Conservation (phyloP, 1,139 yeast genomes). For the Debaryomyces subglobosus region DNA sequence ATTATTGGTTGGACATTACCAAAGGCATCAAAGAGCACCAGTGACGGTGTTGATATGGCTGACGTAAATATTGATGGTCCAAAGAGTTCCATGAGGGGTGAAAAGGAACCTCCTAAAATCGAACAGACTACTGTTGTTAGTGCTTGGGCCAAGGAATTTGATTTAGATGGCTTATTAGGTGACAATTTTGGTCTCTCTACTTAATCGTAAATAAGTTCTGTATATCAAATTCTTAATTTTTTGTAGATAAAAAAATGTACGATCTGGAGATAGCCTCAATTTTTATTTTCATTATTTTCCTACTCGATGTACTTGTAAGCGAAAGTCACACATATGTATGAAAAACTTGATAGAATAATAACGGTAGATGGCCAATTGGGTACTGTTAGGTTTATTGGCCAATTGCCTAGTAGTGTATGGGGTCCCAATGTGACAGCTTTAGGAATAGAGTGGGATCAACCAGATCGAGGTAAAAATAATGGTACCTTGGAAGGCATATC, state of each 20-base stretch:
- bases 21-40: constrained; percentile 56
- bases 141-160: constrained; percentile 95
- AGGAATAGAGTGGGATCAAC: constrained; percentile 89
- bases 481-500: constrained; percentile 66
- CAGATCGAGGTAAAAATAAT: constrained; percentile 71
- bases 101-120: constrained; percentile 52
- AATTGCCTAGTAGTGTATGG: constrained; percentile 57
- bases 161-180: constrained; percentile 76
- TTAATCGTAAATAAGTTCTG: constrained; percentile 5
- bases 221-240: not conserved
- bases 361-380: constrained; percentile 53
- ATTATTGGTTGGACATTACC: constrained; percentile 91
- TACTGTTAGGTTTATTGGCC: constrained; percentile 67
- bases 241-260: not conserved
- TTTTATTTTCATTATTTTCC: not conserved
- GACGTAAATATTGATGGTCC: constrained; percentile 35
- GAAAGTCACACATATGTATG: constrained; percentile 13
- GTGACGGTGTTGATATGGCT: constrained; percentile 27
- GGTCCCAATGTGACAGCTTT: constrained; percentile 49
- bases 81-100: constrained; percentile 48
- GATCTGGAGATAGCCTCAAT: not conserved
- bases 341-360: constrained; percentile 48
- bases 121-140: constrained; percentile 83
- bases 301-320: constrained; percentile 2
- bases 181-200: constrained; percentile 34